These are phyloP conservation scores for Flagelloscypha sp. DNA, from an alignment of 768 basidiomycete genomes.

Conservation along the genomic window DNA sequence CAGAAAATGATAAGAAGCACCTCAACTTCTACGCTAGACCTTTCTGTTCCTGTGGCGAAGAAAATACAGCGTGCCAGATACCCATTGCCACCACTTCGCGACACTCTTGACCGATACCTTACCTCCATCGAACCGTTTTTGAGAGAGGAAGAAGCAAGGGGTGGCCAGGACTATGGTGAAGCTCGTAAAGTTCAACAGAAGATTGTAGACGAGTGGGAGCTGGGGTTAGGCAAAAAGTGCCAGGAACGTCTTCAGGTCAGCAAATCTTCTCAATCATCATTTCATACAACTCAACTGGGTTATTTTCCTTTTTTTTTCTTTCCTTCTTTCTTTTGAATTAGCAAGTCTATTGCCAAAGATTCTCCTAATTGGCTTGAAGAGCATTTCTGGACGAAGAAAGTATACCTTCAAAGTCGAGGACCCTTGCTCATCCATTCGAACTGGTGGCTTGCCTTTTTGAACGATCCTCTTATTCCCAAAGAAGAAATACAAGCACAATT, in stretches of 20 bases:
- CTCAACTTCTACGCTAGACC: no score
- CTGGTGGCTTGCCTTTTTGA: constrained; percentile 87
- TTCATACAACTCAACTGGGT: constrained; percentile 10
- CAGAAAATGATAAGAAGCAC: no score
- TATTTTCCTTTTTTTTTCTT: constrained; percentile 6
- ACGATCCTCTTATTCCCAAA: constrained; percentile 60
- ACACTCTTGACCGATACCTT: constrained; percentile 72
- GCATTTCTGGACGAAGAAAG: constrained; percentile 82
- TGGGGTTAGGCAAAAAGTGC: constrained; percentile 56
- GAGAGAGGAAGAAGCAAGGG: constrained; percentile 60
- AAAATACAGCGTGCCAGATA: no score
- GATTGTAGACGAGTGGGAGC: constrained; percentile 62
- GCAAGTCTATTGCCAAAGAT: constrained; percentile 63
- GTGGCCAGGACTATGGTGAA: constrained; percentile 40
- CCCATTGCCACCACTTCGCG: no score
- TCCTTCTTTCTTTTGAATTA: constrained; percentile 6
- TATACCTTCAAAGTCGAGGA: constrained; percentile 82
- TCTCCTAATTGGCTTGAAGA: constrained; percentile 96
- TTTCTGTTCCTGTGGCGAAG: no score
- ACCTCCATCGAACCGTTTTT: constrained; percentile 73
- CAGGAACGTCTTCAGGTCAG: constrained; percentile 70
- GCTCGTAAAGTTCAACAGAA: constrained; percentile 48
- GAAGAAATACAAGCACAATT: constrained; percentile 31
- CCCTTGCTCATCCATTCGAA: constrained; percentile 88
- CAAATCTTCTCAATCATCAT: constrained; percentile 10